Evolutionary conservation across 1,284 basidiomycete genomes (phyloP).

Genomic region (Tetrapyrgos nigripes): DNA sequence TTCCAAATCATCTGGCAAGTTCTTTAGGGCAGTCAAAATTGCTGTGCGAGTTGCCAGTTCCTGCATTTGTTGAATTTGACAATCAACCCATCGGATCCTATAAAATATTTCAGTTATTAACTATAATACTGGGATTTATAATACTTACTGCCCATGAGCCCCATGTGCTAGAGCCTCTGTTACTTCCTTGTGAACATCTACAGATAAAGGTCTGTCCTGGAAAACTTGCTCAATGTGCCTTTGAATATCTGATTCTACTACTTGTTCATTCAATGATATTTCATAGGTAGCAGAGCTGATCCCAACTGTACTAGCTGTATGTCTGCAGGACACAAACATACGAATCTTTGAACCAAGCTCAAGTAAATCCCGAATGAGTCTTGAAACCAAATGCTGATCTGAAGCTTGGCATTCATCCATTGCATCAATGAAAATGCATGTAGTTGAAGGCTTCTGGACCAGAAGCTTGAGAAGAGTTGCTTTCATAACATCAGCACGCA

Average conservation of each 20-base stretch:
- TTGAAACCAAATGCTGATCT: not conserved
- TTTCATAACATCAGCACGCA: not conserved
- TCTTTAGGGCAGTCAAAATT: not conserved
- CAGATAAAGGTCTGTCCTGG: not conserved
- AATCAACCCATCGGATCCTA: slow-evolving; percentile 6
- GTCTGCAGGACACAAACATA: not conserved
- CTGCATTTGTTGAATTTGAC: not conserved
- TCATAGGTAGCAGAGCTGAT: not conserved
- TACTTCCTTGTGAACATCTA: not conserved
- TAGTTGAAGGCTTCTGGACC: not conserved
- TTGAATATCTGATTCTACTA: not conserved
- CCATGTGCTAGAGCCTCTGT: not conserved
- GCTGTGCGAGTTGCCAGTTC: not conserved
- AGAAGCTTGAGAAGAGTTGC: not conserved
- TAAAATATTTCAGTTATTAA: not conserved
- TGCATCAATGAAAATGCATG: not conserved
- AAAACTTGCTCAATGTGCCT: not conserved
- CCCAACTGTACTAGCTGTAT: not conserved
- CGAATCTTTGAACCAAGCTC: not conserved
- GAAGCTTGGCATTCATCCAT: not conserved
- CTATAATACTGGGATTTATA: not conserved
- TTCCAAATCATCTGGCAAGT: not conserved
- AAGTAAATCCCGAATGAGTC: not conserved
- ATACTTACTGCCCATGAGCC: not conserved
- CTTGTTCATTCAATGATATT: not conserved